Base-by-base conservation (phyloP, 2,329 filamentous ascomycete species). In the Fusarium sororula region DNA sequence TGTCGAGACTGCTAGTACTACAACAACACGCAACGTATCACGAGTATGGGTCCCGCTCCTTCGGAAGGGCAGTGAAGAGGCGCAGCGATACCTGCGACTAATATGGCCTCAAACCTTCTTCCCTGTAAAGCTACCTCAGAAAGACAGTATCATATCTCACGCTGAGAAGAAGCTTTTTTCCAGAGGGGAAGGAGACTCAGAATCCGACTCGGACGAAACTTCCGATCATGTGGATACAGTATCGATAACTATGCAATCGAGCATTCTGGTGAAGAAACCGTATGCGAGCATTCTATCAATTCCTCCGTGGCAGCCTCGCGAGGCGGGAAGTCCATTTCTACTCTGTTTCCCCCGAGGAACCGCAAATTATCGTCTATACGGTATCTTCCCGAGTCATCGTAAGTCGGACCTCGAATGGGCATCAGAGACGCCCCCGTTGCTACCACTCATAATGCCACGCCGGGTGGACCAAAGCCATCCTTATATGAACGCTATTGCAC, bases 401-500 rank as follows among this genome's bases (percentile, higher is more conserved):
- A 7, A 39, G 26, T 30, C 37, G 0, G 38, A 56, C 3, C 2
- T 15, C 4, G 11, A 15, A 6, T 56, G 53, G 38, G 4, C 53
- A 24, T 30, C 22, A 8, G 26, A 56, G 1, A n/a, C 11, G 4
- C 38, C 38, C 3, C 53, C 53, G 24, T 7, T 42, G 8, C 8
- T 42, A 7, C 38, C 38, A 1, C 17, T 56, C 0, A 30, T 56
- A 14, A 42, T 56, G 38, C 53, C 53, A 20, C 26, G 26, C 11
- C 38, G 20, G 0, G 41, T 41, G 3, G 7, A 14, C 0, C 6
- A 15, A 15, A 11, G 6, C 32, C 8, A 35, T 8, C 14, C 6
- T 6, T 35, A 35, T 8, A 8, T 35, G 32, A 35, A 15, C 14
- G 0, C 14, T 8, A 35, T 0, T 35, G 14, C 32, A 1, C 32